These are phyloP conservation scores for Penicillium paxilli DNA, from an alignment of 495 filamentous ascomycete genomes.

Conservation along the genomic window DNA sequence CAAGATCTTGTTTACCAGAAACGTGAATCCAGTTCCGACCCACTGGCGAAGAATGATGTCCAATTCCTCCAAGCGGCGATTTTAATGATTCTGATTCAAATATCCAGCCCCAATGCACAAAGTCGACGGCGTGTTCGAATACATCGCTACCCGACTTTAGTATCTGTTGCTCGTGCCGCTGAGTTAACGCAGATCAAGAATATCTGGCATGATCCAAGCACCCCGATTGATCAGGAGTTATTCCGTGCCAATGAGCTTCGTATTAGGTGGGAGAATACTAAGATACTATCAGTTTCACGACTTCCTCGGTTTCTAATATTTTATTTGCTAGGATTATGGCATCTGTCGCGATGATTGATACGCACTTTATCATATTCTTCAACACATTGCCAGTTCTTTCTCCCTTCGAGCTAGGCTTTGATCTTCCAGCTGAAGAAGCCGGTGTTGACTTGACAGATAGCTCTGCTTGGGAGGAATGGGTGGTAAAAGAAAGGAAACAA, in stretches of 20 bases:
- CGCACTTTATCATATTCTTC: conserved; percentile 20
- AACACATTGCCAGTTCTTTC: conserved; percentile 13
- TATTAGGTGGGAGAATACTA: conserved; percentile 6
- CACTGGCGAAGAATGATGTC: background rate
- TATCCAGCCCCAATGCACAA: conserved; percentile 9
- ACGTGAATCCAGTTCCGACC: background rate
- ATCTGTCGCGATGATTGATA: conserved; percentile 17
- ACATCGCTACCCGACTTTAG: conserved; percentile 16
- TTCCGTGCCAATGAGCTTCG: conserved; percentile 12
- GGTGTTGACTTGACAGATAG: conserved; percentile 13
- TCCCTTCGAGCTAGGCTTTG: conserved; percentile 11
- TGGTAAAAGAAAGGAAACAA: conserved; percentile 1
- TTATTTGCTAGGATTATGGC: conserved; percentile 11
- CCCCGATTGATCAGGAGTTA: background rate
- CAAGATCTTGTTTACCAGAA: conserved; percentile 3
- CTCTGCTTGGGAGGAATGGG: conserved; percentile 11
- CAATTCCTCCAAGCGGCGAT: conserved; percentile 15
- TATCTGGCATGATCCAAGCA: conserved; percentile 4
- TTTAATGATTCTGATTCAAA: conserved; percentile 13
- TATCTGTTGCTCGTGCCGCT: conserved; percentile 17
- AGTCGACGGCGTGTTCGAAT: conserved; percentile 12
- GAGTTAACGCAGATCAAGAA: conserved; percentile 6
- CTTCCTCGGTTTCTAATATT: background rate
- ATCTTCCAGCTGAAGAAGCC: conserved; percentile 17
- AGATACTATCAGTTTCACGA: no score